Evolutionary conservation across 768 basidiomycete species (phyloP).

Genomic region (Boletus pseudopeckii): DNA sequence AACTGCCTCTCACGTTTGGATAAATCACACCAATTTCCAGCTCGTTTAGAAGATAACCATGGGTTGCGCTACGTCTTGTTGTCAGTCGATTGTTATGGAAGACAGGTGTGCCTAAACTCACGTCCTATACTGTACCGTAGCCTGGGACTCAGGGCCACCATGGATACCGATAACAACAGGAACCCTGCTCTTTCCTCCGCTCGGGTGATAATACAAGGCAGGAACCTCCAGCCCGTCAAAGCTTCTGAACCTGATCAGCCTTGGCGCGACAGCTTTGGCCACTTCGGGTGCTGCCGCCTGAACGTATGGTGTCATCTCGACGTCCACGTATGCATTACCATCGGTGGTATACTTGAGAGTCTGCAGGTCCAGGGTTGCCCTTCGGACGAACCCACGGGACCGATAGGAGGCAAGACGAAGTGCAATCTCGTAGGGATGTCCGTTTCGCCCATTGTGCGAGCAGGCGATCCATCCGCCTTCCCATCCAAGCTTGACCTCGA

Average conservation of each 20-base stretch:
- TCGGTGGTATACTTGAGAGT: slow-evolving; percentile 16
- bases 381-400: slow-evolving; percentile 26
- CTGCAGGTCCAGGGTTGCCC: slow-evolving; percentile 31
- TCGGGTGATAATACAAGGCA: slow-evolving; percentile 42
- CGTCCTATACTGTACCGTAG: slow-evolving; percentile 33
- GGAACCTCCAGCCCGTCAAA: slow-evolving; percentile 41
- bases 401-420: slow-evolving; percentile 32
- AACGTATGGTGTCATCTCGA: slow-evolving; percentile 27
- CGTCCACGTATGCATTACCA: slow-evolving; percentile 27
- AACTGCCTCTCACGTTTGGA: slow-evolving; percentile 43
- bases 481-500: slow-evolving; percentile 33
- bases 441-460: slow-evolving; percentile 33
- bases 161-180: slow-evolving; percentile 39
- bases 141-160: slow-evolving; percentile 39
- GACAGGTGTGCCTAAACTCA: slow-evolving; percentile 13
- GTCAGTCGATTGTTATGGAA: not conserved
- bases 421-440: slow-evolving; percentile 32
- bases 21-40: slow-evolving; percentile 39
- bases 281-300: slow-evolving; percentile 34
- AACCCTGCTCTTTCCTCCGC: slow-evolving; percentile 21
- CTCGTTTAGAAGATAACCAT: slow-evolving; percentile 42
- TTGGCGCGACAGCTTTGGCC: slow-evolving; percentile 28
- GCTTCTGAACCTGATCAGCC: slow-evolving; percentile 37
- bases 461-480: slow-evolving; percentile 32
- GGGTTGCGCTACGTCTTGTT: slow-evolving; percentile 25